phyloP scores from a whole-genome alignment of 2,329 filamentous ascomycete species.

The Fusarium sp. region DNA sequence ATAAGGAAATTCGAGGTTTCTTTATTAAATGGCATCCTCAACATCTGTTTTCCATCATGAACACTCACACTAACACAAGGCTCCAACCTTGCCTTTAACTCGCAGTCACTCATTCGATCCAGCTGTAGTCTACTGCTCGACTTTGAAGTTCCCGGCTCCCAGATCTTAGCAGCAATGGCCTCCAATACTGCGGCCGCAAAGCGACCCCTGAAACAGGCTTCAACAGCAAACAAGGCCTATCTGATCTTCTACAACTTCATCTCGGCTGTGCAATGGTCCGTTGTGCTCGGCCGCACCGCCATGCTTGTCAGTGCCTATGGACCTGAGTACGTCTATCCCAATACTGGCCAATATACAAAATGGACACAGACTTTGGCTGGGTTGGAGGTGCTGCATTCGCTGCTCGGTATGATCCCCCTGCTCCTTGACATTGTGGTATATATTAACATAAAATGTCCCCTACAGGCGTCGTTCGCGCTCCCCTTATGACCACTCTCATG shows the following conservation, averaged over 20 bases:
- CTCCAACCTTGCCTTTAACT: neutral
- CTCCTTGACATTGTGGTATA: neutral
- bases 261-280: slow-evolving; percentile 81
- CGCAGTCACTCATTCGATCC: neutral
- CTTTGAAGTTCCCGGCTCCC: too few relatives aligned
- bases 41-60: slow-evolving; percentile 24
- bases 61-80: neutral
- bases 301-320: slow-evolving; percentile 63
- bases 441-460: neutral
- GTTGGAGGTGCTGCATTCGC: slow-evolving; percentile 85
- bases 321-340: slow-evolving; percentile 67
- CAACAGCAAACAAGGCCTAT: slow-evolving; percentile 68
- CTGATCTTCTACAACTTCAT: slow-evolving; percentile 86
- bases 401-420: slow-evolving; percentile 67
- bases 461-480: slow-evolving; percentile 83
- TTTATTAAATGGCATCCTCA: slow-evolving; percentile 31
- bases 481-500: slow-evolving; percentile 85
- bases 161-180: slow-evolving; percentile 29
- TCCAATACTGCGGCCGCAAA: slow-evolving; percentile 34
- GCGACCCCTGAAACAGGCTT: slow-evolving; percentile 40
- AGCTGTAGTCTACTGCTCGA: neutral
- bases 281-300: slow-evolving; percentile 76
- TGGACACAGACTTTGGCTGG: slow-evolving; percentile 86
- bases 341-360: slow-evolving; percentile 73
- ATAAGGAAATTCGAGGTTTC: slow-evolving; percentile 19